Evolutionary conservation across 768 basidiomycete genomes (phyloP).

Genomic region (Boletus insuetus): DNA sequence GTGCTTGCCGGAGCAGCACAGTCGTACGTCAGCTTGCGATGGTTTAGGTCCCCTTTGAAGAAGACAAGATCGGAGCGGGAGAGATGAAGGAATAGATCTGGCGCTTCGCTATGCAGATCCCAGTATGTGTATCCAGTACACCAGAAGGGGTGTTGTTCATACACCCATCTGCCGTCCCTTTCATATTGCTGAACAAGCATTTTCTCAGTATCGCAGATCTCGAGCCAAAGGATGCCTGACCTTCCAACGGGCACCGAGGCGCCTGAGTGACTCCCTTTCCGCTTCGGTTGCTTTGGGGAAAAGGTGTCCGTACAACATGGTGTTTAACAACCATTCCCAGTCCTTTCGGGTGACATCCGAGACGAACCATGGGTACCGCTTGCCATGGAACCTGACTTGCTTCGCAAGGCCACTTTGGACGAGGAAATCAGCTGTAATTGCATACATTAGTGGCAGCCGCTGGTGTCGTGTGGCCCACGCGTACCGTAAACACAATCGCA

Average conservation of each 20-base stretch:
- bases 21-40: constrained; percentile 86
- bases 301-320: constrained; percentile 87
- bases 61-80: constrained; percentile 86
- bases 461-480: constrained; percentile 15
- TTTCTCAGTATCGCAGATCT: constrained; percentile 1
- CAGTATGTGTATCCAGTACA: constrained; percentile 96
- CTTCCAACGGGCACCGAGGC: constrained; percentile 89
- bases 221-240: constrained; percentile 31
- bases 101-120: constrained; percentile 80
- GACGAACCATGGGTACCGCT: constrained; percentile 93
- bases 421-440: constrained; percentile 78
- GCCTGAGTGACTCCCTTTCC: constrained; percentile 77
- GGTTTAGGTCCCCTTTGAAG: constrained; percentile 95
- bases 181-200: constrained; percentile 68
- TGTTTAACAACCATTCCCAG: constrained; percentile 90
- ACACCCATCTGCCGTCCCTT: constrained; percentile 89
- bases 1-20: constrained; percentile 84
- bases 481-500: constrained; percentile 84
- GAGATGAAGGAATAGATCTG: constrained; percentile 89
- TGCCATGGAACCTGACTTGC: constrained; percentile 91
- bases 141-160: constrained; percentile 94
- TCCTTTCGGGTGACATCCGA: constrained; percentile 92
- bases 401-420: constrained; percentile 84
- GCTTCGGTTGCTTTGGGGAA: constrained; percentile 80
- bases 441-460: neutral